These are phyloP conservation scores for Neoarthrinium moseri DNA, from an alignment of 2,329 filamentous ascomycete species.

Conservation along the genomic window DNA sequence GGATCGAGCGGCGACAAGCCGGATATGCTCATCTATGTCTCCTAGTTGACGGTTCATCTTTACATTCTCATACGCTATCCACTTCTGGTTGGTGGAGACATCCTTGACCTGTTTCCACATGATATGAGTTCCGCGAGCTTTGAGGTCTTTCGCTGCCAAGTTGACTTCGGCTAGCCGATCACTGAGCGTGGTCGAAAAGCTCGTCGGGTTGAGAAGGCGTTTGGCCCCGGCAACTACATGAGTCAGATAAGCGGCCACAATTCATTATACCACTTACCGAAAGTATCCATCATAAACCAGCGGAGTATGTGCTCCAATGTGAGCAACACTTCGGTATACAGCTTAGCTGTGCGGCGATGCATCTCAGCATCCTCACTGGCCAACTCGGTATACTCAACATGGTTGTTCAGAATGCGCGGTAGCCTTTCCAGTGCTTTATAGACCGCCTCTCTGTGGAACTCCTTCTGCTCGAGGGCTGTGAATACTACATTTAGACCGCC, in stretches of 20 bases:
- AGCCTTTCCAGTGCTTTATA: constrained; percentile 8
- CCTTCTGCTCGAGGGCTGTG: constrained; percentile 8
- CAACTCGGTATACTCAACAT: constrained; percentile 2
- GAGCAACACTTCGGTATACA: constrained; percentile 4
- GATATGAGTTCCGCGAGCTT: neutral
- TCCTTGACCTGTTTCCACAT: neutral
- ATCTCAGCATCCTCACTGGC: constrained; percentile 7
- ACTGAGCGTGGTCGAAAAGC: constrained; percentile 6
- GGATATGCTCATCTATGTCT: neutral
- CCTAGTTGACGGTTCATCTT: neutral
- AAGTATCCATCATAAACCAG: constrained; percentile 5
- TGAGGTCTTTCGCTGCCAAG: constrained; percentile 4
- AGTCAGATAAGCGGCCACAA: neutral
- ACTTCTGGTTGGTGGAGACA: neutral
- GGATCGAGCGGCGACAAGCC: no score
- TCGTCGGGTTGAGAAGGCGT: constrained; percentile 7
- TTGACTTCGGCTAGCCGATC: constrained; percentile 9
- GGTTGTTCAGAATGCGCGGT: constrained; percentile 9
- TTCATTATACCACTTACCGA: constrained; percentile 2
- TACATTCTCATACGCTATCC: neutral
- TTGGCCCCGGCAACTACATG: constrained; percentile 6
- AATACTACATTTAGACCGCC: constrained; percentile 9
- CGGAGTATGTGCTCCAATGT: constrained; percentile 6
- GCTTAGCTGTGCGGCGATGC: constrained; percentile 4
- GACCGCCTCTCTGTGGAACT: neutral